These are phyloP conservation scores for Aspergillus alliaceus DNA, from an alignment of 2,329 filamentous ascomycete genomes.

Conservation along the genomic window DNA sequence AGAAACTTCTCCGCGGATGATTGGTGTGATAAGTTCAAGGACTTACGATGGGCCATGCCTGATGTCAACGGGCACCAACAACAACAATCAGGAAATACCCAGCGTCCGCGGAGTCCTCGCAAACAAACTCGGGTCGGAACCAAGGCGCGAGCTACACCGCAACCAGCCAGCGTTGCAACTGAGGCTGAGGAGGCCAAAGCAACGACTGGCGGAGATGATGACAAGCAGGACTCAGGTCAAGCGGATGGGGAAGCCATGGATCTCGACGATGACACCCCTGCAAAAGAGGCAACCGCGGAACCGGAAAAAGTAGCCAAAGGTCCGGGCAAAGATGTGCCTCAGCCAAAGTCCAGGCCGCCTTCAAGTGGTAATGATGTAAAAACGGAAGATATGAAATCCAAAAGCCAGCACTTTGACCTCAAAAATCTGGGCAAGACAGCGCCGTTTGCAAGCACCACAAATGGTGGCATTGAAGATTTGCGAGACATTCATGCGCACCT, in stretches of 20 bases:
- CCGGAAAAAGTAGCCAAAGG: conserved; percentile 8
- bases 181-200: conserved; percentile 40
- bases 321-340: conserved; percentile 12
- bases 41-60: conserved; percentile 34
- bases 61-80: conserved; percentile 27
- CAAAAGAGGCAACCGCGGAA: conserved; percentile 5
- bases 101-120: conserved; percentile 33
- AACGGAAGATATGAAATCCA: conserved; percentile 6
- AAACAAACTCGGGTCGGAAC: conserved; percentile 28
- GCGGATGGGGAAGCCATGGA: conserved; percentile 46
- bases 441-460: conserved; percentile 49
- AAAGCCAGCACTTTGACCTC: conserved; percentile 43
- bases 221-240: conserved; percentile 17
- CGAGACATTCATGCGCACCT: conserved; percentile 55
- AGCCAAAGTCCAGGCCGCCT: conserved; percentile 7
- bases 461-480: conserved; percentile 53
- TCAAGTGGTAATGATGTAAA: conserved; percentile 9
- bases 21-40: conserved; percentile 40
- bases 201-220: conserved; percentile 25
- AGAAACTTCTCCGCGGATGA: conserved; percentile 39
- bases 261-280: conserved; percentile 41
- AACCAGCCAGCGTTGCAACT: conserved; percentile 37
- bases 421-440: conserved; percentile 51
- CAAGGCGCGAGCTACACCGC: conserved; percentile 30
- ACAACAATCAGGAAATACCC: conserved; percentile 17